Evolutionary conservation across 345 rosid genomes (phyloP), one percentile per base, ranked within the genome.

Genomic region (Ceriops zippeliana): DNA sequence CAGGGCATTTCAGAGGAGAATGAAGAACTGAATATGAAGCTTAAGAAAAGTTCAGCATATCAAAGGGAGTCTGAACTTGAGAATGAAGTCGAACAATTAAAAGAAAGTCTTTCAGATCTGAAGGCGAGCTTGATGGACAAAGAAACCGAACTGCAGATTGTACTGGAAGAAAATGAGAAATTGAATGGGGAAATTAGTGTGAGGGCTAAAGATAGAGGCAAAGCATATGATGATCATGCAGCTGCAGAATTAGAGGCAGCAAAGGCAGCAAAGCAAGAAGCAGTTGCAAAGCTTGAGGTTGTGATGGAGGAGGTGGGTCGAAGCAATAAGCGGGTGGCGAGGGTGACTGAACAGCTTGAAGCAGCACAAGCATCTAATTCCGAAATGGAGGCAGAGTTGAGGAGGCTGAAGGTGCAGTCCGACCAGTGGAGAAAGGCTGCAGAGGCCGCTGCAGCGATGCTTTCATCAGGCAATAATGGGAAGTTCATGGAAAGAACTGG

Each of bases 401-500:
- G 99, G 82, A 88, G 83, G 82, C 73, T 91, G 47, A 95, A 95
- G 75, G 99, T 91, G 72, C 99, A 95, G 77, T 83, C 93, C 31
- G 92, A 95, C 61, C 98, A 91, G 68, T 91, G 99, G 99, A 86
- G 99, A 80, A 95, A 95, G 80, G 99, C 99, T 7, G 99, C 98
- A 0, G 99, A 95, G 81, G 92, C 92, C 4, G 99, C 99, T 0
- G 90, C 96, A 10, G 76, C 98, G 22, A 89, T 91, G 86, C 82
- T 95, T 63, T 81, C 96, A 22, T 70, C 85, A 17, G 89, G 89
- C 64, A 91, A 84, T 75, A 83, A 86, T 5, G 92, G 90, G 28
- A 91, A 86, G 73, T 77, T 79, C 17, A 79, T 70, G 37, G 92
- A 91, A 66, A 82, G 87, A 68, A 69, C 86, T 0, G 83, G 89